A percentile compares a stretch with the other conserved stretches of the same genome.
Conservation (phyloP, 169 alveolate genomes). For the Cryptosporidium xiaoi region DNA sequence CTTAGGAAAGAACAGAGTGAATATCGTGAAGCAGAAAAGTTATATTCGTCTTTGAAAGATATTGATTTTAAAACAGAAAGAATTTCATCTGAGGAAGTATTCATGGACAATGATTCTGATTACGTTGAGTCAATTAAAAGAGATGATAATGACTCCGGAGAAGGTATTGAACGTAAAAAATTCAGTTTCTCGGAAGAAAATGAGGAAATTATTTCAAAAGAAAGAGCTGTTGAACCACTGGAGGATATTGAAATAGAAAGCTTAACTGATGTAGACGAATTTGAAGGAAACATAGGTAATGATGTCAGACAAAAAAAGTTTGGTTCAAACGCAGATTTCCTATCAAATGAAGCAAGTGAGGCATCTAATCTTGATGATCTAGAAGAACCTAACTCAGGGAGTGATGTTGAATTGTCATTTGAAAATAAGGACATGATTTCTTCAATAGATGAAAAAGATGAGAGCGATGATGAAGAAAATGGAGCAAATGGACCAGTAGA, state of each 20-base stretch:
- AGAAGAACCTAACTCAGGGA: not conserved
- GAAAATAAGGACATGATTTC: not conserved
- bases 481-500: not conserved
- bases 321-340: constrained; percentile 9
- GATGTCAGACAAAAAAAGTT: not conserved
- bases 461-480: not conserved
- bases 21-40: not conserved
- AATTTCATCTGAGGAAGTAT: constrained; percentile 34
- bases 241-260: constrained; percentile 36
- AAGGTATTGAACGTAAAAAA: not conserved
- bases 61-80: constrained; percentile 38
- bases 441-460: not conserved
- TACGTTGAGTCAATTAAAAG: not conserved
- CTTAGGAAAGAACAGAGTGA: not conserved
- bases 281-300: not conserved
- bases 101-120: constrained; percentile 41
- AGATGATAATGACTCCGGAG: not conserved
- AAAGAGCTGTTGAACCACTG: constrained; percentile 34
- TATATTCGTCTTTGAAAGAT: constrained; percentile 7
- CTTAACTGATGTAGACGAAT: constrained; percentile 8
- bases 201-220: constrained; percentile 11
- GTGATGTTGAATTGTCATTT: not conserved
- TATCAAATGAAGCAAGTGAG: constrained; percentile 13
- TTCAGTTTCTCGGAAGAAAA: not conserved
- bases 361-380: not conserved